phyloP scores from a whole-genome alignment of 768 basidiomycete species.

The Suillus paluster region DNA sequence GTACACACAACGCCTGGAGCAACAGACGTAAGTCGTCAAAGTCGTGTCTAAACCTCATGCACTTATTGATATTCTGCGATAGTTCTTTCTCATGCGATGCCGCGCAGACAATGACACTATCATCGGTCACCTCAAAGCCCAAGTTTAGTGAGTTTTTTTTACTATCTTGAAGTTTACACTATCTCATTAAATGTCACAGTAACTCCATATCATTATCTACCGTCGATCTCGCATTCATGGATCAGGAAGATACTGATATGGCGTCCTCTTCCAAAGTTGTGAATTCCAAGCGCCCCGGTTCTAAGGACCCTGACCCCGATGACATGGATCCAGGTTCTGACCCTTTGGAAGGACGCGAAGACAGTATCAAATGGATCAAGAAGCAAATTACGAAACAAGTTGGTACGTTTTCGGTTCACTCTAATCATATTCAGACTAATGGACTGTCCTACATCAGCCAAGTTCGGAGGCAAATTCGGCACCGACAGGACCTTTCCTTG shows the following conservation, averaged over 20 bases:
- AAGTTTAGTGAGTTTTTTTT: slow-evolving; percentile 12
- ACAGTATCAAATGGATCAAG: too few relatives aligned
- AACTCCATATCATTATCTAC: not conserved
- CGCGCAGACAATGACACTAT: not conserved
- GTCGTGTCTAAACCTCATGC: not conserved
- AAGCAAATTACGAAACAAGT: too few relatives aligned
- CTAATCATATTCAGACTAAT: too few relatives aligned
- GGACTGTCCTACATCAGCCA: too few relatives aligned
- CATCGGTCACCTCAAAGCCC: slow-evolving; percentile 11
- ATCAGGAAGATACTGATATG: not conserved
- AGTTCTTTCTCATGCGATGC: slow-evolving; percentile 12
- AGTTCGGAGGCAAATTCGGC: too few relatives aligned
- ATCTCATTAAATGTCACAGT: not conserved
- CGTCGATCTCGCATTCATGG: not conserved
- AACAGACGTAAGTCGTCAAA: not conserved
- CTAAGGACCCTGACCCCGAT: not conserved
- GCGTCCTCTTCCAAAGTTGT: not conserved
- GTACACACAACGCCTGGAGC: slow-evolving; percentile 4
- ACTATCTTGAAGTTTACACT: not conserved
- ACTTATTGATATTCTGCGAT: not conserved
- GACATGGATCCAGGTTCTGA: not conserved
- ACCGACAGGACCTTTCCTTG: too few relatives aligned
- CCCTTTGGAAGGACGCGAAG: not conserved
- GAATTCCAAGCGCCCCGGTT: not conserved
- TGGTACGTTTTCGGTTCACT: too few relatives aligned